Conservation (phyloP, 179 eudicot genomes). For the Pouteria campechiana region DNA sequence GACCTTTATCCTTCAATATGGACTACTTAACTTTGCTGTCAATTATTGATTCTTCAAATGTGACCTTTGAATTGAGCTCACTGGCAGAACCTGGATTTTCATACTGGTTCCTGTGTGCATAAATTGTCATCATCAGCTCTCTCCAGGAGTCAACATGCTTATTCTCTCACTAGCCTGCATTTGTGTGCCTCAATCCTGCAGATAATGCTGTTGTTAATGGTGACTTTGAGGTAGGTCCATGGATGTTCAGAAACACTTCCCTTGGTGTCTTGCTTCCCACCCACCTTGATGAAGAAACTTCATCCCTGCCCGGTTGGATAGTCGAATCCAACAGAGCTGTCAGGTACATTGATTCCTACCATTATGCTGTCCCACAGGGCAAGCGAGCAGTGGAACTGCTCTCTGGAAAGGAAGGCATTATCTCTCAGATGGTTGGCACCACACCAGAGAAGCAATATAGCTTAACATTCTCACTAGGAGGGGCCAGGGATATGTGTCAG, state of each 20-base stretch:
- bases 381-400: slow-evolving; percentile 82
- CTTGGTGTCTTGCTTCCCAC: slow-evolving; percentile 88
- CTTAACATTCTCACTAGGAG: slow-evolving; percentile 62
- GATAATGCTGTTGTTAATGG: slow-evolving; percentile 85
- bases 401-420: slow-evolving; percentile 94
- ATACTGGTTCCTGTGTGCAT: no score
- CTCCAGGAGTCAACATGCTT: no score
- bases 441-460: slow-evolving; percentile 67
- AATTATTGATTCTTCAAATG: no score
- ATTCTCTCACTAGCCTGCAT: no score
- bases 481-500: slow-evolving; percentile 67
- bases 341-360: slow-evolving; percentile 77
- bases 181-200: no score
- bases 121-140: no score
- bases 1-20: no score
- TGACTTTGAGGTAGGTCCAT: slow-evolving; percentile 93
- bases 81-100: no score
- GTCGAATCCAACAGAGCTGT: slow-evolving; percentile 92
- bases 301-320: slow-evolving; percentile 93
- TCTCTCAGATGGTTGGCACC: slow-evolving; percentile 86
- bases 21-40: no score
- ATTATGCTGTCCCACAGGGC: slow-evolving; percentile 60
- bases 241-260: slow-evolving; percentile 79
- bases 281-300: slow-evolving; percentile 68
- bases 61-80: no score